Conservation (phyloP, 768 basidiomycete species). For the Lactarius psammicola region DNA sequence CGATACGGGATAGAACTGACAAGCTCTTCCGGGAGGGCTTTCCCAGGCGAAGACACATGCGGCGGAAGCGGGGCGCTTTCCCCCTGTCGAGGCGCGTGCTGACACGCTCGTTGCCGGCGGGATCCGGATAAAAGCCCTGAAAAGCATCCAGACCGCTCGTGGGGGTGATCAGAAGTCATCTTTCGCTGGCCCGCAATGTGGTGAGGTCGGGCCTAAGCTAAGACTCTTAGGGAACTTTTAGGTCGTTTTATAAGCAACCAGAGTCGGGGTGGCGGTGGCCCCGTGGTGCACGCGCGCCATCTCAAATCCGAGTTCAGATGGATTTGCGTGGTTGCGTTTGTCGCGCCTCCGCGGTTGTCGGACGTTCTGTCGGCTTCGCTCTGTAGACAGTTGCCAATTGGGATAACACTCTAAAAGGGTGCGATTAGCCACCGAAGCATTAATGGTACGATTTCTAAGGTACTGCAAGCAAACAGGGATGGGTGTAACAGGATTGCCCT, state of each 20-base stretch:
- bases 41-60: conserved; percentile 14
- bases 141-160: conserved; percentile 25
- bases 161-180: conserved; percentile 15
- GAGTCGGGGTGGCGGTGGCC: background rate
- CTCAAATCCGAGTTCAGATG: conserved; percentile 14
- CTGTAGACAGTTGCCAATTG: conserved; percentile 5
- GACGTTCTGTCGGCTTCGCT: conserved; percentile 24
- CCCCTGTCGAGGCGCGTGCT: background rate
- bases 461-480: conserved; percentile 9
- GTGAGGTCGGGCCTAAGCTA: background rate
- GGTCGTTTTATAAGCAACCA: conserved; percentile 16
- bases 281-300: conserved; percentile 21
- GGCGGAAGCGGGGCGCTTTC: conserved; percentile 13
- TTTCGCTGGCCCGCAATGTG: background rate
- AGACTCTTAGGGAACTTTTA: background rate
- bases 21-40: conserved; percentile 11
- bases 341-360: conserved; percentile 28
- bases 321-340: conserved; percentile 13
- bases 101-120: conserved; percentile 19
- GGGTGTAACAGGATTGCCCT: conserved; percentile 9
- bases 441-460: conserved; percentile 16
- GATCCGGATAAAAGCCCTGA: conserved; percentile 25
- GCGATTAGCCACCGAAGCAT: conserved; percentile 11
- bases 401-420: conserved; percentile 19
- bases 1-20: conserved; percentile 6